Conservation (phyloP, 768 basidiomycete species). For the Boletus tomentosulus region DNA sequence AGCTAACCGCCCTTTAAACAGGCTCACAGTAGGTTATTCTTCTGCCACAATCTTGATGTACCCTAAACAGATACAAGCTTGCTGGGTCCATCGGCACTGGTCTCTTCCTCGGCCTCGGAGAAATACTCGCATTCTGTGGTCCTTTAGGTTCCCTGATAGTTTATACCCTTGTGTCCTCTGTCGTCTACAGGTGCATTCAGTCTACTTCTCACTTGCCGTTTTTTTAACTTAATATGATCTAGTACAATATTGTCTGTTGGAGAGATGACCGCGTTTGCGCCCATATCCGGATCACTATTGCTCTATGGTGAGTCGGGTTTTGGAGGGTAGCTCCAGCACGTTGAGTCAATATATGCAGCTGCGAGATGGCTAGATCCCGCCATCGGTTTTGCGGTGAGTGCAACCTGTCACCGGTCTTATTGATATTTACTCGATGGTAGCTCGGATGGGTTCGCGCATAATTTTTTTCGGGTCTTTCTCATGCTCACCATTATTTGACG, state of each 20-base stretch:
- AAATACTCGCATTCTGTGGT: not conserved
- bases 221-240: not conserved
- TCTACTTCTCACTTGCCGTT: not conserved
- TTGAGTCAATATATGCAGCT: not conserved
- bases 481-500: not conserved
- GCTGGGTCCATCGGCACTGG: not conserved
- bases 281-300: not conserved
- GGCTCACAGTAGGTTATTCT: not conserved
- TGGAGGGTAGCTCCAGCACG: not conserved
- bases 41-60: not conserved
- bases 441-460: not conserved
- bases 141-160: not conserved
- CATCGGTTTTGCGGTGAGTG: not conserved
- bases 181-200: not conserved
- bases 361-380: not conserved
- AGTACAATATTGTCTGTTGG: not conserved
- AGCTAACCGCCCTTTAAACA: not conserved
- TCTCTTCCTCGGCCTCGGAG: not conserved
- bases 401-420: not conserved
- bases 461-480: not conserved
- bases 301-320: not conserved
- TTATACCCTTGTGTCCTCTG: not conserved
- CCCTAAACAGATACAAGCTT: not conserved
- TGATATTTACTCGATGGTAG: not conserved
- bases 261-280: not conserved